These are phyloP conservation scores for Boletus sensibilis DNA, from an alignment of 768 basidiomycete species.

Conservation along the genomic window DNA sequence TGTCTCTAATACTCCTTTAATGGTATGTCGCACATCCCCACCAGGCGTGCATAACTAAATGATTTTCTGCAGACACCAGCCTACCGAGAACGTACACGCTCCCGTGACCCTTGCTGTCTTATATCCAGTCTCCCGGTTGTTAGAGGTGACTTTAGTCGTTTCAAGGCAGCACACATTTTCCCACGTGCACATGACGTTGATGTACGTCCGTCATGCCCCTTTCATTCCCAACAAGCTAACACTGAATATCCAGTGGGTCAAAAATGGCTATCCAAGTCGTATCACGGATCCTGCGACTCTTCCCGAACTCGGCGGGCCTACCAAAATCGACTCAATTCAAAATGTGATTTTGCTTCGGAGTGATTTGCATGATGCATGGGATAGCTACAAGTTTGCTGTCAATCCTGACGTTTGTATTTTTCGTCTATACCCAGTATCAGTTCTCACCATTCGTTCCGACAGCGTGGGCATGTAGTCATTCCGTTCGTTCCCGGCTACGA, in stretches of 20 bases:
- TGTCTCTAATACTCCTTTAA: neutral
- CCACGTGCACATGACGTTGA: slow-evolving; percentile 27
- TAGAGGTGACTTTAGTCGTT: neutral
- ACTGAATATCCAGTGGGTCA: slow-evolving; percentile 23
- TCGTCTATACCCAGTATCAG: neutral
- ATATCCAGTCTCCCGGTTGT: neutral
- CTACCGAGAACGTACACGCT: neutral
- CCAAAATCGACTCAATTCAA: slow-evolving; percentile 27
- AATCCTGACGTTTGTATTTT: slow-evolving; percentile 24
- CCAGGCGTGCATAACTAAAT: neutral
- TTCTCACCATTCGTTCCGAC: neutral
- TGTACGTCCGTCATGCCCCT: neutral
- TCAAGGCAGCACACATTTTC: slow-evolving; percentile 18
- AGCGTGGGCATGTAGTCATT: neutral
- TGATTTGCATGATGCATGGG: slow-evolving; percentile 28
- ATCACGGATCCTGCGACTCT: slow-evolving; percentile 19
- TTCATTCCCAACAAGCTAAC: neutral
- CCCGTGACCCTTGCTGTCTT: neutral
- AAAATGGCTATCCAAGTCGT: slow-evolving; percentile 16
- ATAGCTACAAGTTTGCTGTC: slow-evolving; percentile 27
- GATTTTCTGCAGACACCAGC: neutral
- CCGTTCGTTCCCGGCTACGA: neutral
- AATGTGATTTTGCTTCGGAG: slow-evolving; percentile 29
- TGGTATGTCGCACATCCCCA: neutral
- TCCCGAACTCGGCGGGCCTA: slow-evolving; percentile 6